These are phyloP conservation scores for Pythium aristosporum DNA, from an alignment of 352 stramenopile genomes.

Conservation along the genomic window DNA sequence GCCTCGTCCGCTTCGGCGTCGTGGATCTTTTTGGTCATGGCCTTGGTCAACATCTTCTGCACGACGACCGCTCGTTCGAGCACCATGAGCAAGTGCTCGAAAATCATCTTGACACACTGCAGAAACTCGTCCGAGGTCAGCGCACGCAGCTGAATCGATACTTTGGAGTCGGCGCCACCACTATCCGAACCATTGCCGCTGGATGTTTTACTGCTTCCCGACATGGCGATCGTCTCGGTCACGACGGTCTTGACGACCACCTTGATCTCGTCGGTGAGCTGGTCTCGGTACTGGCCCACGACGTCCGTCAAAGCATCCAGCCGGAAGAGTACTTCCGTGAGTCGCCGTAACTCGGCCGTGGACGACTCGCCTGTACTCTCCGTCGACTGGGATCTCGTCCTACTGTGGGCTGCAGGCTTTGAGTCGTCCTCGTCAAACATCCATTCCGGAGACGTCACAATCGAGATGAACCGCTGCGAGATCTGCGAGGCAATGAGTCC, in stretches of 20 bases:
- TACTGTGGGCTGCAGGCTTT: neutral
- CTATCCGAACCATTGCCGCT: slow-evolving; percentile 9
- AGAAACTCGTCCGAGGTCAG: slow-evolving; percentile 85
- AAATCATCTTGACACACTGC: slow-evolving; percentile 88
- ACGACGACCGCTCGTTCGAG: slow-evolving; percentile 79
- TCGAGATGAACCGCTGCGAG: slow-evolving; percentile 74
- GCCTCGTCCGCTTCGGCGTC: slow-evolving; percentile 43
- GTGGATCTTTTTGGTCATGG: slow-evolving; percentile 76
- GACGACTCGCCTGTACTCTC: slow-evolving; percentile 30
- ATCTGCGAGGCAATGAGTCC: slow-evolving; percentile 77
- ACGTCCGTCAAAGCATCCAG: slow-evolving; percentile 71
- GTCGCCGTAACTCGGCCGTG: slow-evolving; percentile 44
- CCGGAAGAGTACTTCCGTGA: slow-evolving; percentile 75
- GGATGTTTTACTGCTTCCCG: slow-evolving; percentile 42
- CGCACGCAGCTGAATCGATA: slow-evolving; percentile 76
- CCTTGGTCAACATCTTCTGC: slow-evolving; percentile 63
- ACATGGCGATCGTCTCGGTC: slow-evolving; percentile 84
- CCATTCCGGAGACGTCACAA: slow-evolving; percentile 81
- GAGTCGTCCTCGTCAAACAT: slow-evolving; percentile 69
- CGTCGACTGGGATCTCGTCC: neutral
- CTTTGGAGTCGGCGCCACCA: slow-evolving; percentile 63
- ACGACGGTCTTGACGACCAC: slow-evolving; percentile 87
- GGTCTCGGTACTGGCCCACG: slow-evolving; percentile 73
- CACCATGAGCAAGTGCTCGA: slow-evolving; percentile 84
- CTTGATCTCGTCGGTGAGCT: slow-evolving; percentile 85